Conservation (phyloP, 306 rosid species). For the Ormosia semicastrata region DNA sequence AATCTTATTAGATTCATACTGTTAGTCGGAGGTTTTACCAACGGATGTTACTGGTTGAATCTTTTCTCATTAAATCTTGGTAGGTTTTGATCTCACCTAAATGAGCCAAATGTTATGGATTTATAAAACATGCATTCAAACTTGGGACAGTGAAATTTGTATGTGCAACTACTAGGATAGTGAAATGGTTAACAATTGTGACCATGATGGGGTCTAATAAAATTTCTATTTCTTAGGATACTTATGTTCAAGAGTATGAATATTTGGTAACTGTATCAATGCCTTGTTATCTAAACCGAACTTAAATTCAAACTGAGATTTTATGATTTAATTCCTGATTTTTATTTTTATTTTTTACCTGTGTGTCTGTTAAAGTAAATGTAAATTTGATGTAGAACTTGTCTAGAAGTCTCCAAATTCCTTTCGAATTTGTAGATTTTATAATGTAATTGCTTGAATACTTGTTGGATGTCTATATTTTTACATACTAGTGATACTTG, state of each 20-base stretch:
- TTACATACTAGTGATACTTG: not conserved
- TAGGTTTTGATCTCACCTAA: slow-evolving; percentile 4
- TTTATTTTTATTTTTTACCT: not conserved
- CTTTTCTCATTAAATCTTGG: not conserved
- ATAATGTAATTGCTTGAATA: not conserved
- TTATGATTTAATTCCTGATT: not conserved
- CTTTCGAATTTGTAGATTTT: not conserved
- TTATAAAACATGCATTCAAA: not conserved
- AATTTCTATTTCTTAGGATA: not conserved
- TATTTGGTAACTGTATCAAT: not conserved
- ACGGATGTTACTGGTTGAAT: not conserved
- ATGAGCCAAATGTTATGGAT: not conserved
- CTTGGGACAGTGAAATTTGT: not conserved
- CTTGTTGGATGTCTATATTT: not conserved
- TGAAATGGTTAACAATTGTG: not conserved
- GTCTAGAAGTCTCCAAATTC: not conserved
- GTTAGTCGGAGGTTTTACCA: not conserved
- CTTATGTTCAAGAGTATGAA: not conserved
- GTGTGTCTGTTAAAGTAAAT: not conserved
- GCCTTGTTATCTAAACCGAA: not conserved
- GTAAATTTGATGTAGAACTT: not conserved
- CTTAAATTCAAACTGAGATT: not conserved
- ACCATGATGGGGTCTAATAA: not conserved
- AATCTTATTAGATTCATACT: not conserved
- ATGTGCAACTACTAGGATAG: not conserved